A percentile compares a stretch with the other conserved stretches of the same genome.
Evolutionary conservation across 768 basidiomycete species (phyloP).

Genomic region (Xerocomellus chrysenteron): DNA sequence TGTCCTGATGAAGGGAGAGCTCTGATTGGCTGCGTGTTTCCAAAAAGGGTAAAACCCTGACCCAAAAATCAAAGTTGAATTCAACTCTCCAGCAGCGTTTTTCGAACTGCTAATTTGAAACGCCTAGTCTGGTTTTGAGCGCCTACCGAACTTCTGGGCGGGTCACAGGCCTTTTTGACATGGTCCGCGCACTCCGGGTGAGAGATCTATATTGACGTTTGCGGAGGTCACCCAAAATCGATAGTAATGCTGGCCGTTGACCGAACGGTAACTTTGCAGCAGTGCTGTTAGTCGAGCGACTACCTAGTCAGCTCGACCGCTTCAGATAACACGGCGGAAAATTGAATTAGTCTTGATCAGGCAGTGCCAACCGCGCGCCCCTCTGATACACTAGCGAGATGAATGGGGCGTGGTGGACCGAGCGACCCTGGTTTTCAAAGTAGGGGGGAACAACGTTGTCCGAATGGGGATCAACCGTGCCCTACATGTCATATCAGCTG

Average conservation of each 20-base stretch:
- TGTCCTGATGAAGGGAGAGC: no score
- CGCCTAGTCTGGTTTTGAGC: not conserved
- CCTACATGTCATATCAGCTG: not conserved
- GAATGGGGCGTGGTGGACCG: not conserved
- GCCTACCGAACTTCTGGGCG: not conserved
- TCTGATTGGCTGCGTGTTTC: no score
- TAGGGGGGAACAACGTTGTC: not conserved
- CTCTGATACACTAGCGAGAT: constrained; percentile 1
- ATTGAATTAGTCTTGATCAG: not conserved
- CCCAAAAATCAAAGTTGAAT: no score
- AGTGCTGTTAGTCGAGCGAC: not conserved
- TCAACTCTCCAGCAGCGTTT: no score
- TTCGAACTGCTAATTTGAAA: no score
- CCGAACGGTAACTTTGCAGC: not conserved
- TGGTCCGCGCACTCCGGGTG: constrained; percentile 11
- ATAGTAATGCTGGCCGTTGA: not conserved
- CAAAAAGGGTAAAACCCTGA: no score
- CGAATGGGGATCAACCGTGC: constrained; percentile 2
- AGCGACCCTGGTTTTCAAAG: constrained; percentile 8
- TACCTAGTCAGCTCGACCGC: not conserved
- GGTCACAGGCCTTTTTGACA: not conserved
- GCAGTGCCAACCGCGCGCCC: not conserved
- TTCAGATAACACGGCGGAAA: not conserved
- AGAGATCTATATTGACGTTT: not conserved
- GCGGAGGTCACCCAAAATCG: not conserved